These are phyloP conservation scores for Pseudevernia furfuracea DNA, from an alignment of 495 filamentous ascomycete species.

Conservation along the genomic window DNA sequence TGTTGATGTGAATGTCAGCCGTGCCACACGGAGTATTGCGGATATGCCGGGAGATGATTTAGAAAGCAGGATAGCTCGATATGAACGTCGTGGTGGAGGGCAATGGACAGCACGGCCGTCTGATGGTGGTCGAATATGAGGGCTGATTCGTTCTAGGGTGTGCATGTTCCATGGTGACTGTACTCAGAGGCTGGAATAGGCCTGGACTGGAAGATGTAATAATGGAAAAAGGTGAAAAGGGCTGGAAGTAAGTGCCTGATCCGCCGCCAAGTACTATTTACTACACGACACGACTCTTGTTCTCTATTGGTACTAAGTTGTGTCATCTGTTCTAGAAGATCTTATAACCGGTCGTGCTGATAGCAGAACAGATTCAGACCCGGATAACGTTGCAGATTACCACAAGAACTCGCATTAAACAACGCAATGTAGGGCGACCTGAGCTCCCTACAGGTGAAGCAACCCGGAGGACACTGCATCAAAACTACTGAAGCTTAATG, in stretches of 20 bases:
- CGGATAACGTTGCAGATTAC: background rate
- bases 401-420: too few species aligned
- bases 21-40: background rate
- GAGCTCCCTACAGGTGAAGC: background rate
- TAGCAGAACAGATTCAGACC: background rate
- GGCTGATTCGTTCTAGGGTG: background rate
- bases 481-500: background rate
- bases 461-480: background rate
- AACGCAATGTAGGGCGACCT: background rate
- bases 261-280: background rate
- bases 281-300: background rate
- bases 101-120: background rate
- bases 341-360: background rate
- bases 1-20: constrained; percentile 1
- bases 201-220: too few species aligned
- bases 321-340: background rate
- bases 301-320: background rate
- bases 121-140: background rate
- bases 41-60: background rate
- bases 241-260: background rate
- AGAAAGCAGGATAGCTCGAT: background rate
- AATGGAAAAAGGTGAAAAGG: background rate
- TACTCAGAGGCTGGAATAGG: background rate
- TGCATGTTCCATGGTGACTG: background rate
- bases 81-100: background rate